A percentile compares a stretch with the other conserved stretches of the same genome.
Conservation (phyloP, 1,284 basidiomycete species). For the Cryptococcus sp. region DNA sequence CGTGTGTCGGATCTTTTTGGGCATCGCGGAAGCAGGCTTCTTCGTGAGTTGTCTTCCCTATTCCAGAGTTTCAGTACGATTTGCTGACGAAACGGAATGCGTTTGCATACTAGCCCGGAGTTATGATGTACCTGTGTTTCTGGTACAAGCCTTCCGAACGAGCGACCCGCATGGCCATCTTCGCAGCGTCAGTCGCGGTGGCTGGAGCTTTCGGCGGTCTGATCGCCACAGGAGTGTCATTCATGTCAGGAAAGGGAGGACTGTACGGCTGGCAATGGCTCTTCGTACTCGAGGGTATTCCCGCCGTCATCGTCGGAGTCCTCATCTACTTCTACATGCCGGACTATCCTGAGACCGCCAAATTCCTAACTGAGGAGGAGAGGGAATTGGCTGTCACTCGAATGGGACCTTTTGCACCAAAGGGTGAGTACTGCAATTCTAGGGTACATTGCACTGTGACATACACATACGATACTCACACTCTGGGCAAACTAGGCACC, state of each 20-base stretch:
- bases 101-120: conserved; percentile 17
- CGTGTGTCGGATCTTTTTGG: conserved; percentile 58
- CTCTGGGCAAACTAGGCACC: conserved; percentile 12
- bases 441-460: too few relatives aligned
- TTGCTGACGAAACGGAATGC: too few relatives aligned
- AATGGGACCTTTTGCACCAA: conserved; percentile 68
- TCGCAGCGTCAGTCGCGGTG: conserved; percentile 34
- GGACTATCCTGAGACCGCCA: conserved; percentile 57
- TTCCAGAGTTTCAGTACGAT: background rate
- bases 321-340: conserved; percentile 55
- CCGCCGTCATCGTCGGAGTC: conserved; percentile 54
- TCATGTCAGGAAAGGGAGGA: conserved; percentile 31
- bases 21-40: conserved; percentile 59
- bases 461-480: background rate
- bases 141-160: conserved; percentile 36
- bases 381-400: conserved; percentile 68
- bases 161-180: conserved; percentile 34
- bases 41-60: conserved; percentile 33
- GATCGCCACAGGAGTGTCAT: conserved; percentile 36
- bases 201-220: conserved; percentile 38
- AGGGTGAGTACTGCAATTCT: conserved; percentile 43
- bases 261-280: conserved; percentile 44
- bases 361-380: conserved; percentile 67
- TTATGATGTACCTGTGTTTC: conserved; percentile 33
- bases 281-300: conserved; percentile 59